Conservation (phyloP, 2,329 filamentous ascomycete genomes). For the Pseudopithomyces chartarum region DNA sequence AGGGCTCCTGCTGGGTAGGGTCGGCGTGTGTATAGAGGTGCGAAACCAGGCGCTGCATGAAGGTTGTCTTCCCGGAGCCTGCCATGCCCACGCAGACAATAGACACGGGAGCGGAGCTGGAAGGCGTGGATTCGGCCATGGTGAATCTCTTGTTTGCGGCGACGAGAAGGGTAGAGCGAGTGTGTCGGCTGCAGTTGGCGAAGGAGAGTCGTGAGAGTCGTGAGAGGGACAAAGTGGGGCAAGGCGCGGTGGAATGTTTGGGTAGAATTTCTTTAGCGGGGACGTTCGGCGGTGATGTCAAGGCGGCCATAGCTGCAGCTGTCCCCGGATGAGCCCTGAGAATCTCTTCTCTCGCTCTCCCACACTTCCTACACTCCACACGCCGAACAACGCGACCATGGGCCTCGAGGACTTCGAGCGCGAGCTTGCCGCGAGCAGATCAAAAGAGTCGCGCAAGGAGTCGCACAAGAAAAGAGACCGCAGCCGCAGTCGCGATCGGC, state of each 20-base stretch:
- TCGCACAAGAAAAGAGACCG: constrained; percentile 53
- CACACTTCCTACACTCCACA: neutral
- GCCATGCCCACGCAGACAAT: constrained; percentile 98
- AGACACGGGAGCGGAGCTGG: constrained; percentile 62
- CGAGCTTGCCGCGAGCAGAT: constrained; percentile 69
- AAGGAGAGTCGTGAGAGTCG: constrained; percentile 14
- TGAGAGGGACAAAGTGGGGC: neutral
- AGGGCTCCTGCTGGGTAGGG: constrained; percentile 32
- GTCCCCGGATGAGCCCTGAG: neutral
- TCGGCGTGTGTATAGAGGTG: constrained; percentile 81
- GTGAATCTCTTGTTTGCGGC: constrained; percentile 13
- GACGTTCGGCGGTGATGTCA: constrained; percentile 33
- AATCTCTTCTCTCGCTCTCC: constrained; percentile 30
- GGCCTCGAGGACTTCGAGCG: constrained; percentile 78
- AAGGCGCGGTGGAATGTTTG: neutral
- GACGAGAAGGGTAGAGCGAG: neutral
- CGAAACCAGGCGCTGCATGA: constrained; percentile 97
- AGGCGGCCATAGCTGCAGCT: constrained; percentile 20
- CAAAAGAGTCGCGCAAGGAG: constrained; percentile 57
- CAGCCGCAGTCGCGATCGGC: constrained; percentile 47
- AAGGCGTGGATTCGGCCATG: constrained; percentile 47
- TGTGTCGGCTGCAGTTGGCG: neutral
- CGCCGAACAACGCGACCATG: constrained; percentile 56
- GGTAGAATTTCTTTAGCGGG: constrained; percentile 42
- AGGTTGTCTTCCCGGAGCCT: constrained; percentile 98